These are phyloP conservation scores for Heritiera littoralis DNA, from an alignment of 345 rosid species.

Conservation along the genomic window DNA sequence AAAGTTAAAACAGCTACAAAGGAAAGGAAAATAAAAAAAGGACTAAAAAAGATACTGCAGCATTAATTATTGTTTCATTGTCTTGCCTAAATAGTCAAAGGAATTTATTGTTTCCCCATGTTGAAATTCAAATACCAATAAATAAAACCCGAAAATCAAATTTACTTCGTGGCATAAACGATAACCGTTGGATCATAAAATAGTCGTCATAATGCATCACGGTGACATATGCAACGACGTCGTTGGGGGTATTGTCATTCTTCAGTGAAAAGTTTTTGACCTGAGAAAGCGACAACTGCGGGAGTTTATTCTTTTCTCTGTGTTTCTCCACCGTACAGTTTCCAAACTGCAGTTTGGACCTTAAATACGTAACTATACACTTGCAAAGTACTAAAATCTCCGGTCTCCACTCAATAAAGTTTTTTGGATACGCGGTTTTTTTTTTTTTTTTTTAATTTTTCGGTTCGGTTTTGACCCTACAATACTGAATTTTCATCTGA, in stretches of 20 bases:
- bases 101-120: neutral
- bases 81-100: neutral
- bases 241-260: neutral
- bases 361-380: too few species aligned
- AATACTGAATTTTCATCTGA: too few species aligned
- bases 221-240: conserved; percentile 11
- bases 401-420: too few species aligned
- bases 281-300: neutral
- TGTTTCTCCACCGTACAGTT: neutral
- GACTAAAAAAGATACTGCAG: too few species aligned
- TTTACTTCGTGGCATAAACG: neutral
- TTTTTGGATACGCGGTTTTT: too few species aligned
- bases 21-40: too few species aligned
- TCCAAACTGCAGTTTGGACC: neutral
- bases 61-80: too few species aligned
- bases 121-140: neutral
- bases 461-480: too few species aligned
- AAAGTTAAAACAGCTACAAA: too few species aligned
- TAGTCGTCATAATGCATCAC: neutral
- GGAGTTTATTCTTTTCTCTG: neutral
- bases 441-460: too few species aligned
- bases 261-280: neutral
- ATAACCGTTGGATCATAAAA: neutral
- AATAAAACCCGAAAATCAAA: neutral
- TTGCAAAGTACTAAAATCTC: too few species aligned